phyloP scores from a whole-genome alignment of 352 stramenopile genomes.

The Salisapilia sapeloensis region DNA sequence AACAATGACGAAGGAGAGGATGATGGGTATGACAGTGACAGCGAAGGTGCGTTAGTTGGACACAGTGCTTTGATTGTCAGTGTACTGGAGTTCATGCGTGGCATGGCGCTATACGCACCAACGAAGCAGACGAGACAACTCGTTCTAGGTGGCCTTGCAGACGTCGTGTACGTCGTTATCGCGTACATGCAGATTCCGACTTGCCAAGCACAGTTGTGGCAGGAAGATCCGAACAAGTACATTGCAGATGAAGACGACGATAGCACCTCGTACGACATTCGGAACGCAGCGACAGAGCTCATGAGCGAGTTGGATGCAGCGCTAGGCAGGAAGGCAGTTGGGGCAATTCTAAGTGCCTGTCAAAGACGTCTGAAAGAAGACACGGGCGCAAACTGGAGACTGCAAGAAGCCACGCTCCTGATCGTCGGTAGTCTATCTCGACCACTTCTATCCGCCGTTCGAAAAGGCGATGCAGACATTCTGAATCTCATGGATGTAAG shows the following conservation, averaged over 20 bases:
- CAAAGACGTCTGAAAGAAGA: conserved; percentile 43
- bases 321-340: conserved; percentile 40
- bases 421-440: conserved; percentile 47
- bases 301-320: conserved; percentile 43
- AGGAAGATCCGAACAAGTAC: conserved; percentile 73
- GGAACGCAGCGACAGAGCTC: conserved; percentile 48
- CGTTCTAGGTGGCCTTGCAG: conserved; percentile 24
- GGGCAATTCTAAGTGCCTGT: conserved; percentile 27
- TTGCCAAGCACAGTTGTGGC: conserved; percentile 55
- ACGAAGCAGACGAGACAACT: conserved; percentile 67
- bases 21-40: conserved; percentile 65
- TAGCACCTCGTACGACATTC: conserved; percentile 60
- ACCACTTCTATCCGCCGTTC: conserved; percentile 32
- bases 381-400: conserved; percentile 26
- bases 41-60: conserved; percentile 42
- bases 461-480: conserved; percentile 28
- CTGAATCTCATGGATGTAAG: conserved; percentile 29
- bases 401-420: conserved; percentile 58
- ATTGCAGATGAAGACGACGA: conserved; percentile 75
- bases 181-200: conserved; percentile 73
- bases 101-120: conserved; percentile 35
- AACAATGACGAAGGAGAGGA: conserved; percentile 20
- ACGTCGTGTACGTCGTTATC: conserved; percentile 69
- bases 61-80: conserved; percentile 49
- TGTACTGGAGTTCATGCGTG: conserved; percentile 58